A percentile compares a stretch with the other conserved stretches of the same genome.
Conservation (phyloP, 1,284 basidiomycete species). For the Fomitopsis palustris region DNA sequence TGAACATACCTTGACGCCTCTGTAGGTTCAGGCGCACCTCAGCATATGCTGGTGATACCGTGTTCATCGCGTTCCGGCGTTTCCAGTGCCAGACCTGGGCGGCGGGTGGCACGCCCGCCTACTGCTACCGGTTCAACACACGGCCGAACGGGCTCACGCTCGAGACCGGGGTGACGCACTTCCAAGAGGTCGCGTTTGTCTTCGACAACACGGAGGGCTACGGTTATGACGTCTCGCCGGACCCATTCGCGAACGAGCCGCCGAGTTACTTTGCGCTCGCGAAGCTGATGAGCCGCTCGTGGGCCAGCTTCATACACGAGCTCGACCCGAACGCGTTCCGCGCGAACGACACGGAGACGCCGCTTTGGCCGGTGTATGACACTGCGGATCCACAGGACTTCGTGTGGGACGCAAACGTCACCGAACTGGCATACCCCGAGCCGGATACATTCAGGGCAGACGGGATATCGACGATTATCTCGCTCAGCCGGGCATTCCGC, state of each 20-base stretch:
- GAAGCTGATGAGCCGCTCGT: neutral
- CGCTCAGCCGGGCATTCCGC: neutral
- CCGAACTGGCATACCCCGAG: neutral
- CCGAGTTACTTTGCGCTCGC: neutral
- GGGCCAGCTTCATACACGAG: neutral
- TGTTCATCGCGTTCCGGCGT: neutral
- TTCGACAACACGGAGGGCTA: neutral
- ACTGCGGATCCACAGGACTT: neutral
- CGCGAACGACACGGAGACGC: neutral
- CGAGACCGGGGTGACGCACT: neutral
- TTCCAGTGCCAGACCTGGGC: neutral
- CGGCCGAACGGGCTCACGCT: neutral
- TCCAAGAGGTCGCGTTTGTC: neutral
- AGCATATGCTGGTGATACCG: neutral
- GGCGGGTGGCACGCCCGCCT: neutral
- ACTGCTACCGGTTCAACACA: conserved; percentile 1
- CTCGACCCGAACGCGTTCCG: neutral
- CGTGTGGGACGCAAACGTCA: neutral
- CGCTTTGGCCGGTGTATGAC: neutral
- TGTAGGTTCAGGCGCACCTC: neutral
- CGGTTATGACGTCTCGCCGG: neutral
- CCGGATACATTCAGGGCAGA: neutral
- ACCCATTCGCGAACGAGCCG: neutral
- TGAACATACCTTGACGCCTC: neutral
- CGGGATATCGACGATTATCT: neutral